Evolutionary conservation across 2,329 filamentous ascomycete species (phyloP).

Genomic region (Cercospora sp.): DNA sequence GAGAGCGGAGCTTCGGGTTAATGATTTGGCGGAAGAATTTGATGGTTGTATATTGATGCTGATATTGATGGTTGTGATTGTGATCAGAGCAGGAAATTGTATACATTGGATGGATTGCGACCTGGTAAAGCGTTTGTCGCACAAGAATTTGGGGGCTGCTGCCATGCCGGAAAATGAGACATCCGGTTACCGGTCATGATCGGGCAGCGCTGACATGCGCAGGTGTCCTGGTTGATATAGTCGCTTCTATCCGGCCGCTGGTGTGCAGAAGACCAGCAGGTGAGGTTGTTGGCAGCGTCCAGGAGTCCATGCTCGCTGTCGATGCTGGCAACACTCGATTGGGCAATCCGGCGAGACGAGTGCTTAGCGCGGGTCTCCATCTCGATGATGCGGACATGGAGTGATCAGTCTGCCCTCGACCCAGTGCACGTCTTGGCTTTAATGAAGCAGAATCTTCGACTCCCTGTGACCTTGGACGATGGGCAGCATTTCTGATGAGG

Average conservation of each 20-base stretch:
- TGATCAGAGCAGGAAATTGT: background rate
- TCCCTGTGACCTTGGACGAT: background rate
- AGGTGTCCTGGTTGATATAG: background rate
- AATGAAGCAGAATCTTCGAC: background rate
- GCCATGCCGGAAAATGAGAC: background rate
- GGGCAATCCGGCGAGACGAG: background rate
- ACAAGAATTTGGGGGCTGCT: background rate
- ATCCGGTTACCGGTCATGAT: background rate
- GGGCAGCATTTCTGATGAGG: background rate
- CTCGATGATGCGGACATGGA: background rate
- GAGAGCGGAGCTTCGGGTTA: background rate
- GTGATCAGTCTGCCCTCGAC: background rate
- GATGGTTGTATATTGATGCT: background rate
- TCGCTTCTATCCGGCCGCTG: background rate
- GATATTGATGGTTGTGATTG: background rate
- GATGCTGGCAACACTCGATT: background rate
- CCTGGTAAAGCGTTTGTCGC: background rate
- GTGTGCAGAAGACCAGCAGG: background rate
- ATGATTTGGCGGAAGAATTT: background rate
- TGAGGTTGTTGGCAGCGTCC: background rate
- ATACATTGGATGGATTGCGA: background rate
- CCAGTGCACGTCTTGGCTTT: background rate
- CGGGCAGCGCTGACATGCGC: background rate
- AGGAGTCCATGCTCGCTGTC: background rate
- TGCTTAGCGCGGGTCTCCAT: background rate